Conservation (phyloP, 257 asterid species). For the Solanum clarkiae region DNA sequence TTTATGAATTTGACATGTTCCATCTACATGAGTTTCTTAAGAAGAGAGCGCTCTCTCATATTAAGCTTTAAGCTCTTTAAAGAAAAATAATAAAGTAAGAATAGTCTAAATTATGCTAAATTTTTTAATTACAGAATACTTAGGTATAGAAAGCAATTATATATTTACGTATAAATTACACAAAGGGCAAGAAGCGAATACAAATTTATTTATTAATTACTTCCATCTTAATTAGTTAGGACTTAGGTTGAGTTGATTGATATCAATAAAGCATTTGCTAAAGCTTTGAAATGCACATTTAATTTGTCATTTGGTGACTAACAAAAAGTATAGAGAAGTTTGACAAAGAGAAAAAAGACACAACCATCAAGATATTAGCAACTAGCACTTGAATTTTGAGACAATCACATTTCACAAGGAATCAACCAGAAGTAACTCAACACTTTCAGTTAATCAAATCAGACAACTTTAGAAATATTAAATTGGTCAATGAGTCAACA, state of each 20-base stretch:
- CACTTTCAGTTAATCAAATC: neutral
- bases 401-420: neutral
- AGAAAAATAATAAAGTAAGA: neutral
- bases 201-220: neutral
- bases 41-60: neutral
- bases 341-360: neutral
- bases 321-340: neutral
- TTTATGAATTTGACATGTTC: neutral
- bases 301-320: neutral
- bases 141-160: neutral
- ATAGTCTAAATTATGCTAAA: neutral
- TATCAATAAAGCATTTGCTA: neutral
- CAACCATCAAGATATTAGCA: neutral
- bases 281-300: neutral
- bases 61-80: neutral
- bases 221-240: neutral
- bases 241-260: neutral
- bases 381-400: neutral
- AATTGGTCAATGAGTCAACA: slow-evolving; percentile 16
- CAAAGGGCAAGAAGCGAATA: neutral
- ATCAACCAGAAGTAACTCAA: neutral
- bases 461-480: neutral
- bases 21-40: neutral
- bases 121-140: neutral
- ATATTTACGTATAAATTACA: neutral